Base-by-base conservation (phyloP, 305 asterid species). In the Fraxinus albicans region DNA sequence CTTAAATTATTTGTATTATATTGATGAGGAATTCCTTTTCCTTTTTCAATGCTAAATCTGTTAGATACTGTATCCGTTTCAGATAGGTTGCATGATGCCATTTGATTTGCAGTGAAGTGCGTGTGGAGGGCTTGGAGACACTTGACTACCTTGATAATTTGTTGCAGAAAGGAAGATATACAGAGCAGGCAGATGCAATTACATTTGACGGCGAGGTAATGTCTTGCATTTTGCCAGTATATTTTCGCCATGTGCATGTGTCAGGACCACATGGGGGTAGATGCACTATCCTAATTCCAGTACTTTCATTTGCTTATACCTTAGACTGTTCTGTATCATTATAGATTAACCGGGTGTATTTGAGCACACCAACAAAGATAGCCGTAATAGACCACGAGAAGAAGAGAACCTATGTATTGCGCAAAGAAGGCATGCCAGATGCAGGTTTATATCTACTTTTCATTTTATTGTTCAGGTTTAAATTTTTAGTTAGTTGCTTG, bases 181-280 rank as follows among this genome's bases (percentile, higher is more conserved):
- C 98, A 2, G 98, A 94, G 89, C 98, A 91, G 90, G 98, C 98
- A 67, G 98, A 94, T 90, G 98, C 98, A 83, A 90, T 94, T 73
- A 94, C 97, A 76, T 95, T 95, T 86, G 98, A 95, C 70, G 89
- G 91, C 40, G 96, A 94, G 98, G 98, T 95, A 94, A 80, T 79
- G 79, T 76, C 78, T 77, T 77, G 65, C 73, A 76, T 4, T 69
- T 76, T 31, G 3, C n/a, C 40, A 33, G 38, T 33, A 29, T 65
- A 75, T 83, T 34, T 78, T 17, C 63, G 47, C 40, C 27, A 8
- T 40, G 2, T 72, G 78, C 38, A 3, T 40, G 73, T 33, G 40
- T 82, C 35, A 25, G 77, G 73, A 83, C 79, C 35, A 82, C 27
- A 27, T 21, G 74, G 19, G 70, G 79, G 19, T 42, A 31, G 70